A percentile compares a stretch with the other conserved stretches of the same genome.
phyloP scores from a whole-genome alignment of 1,139 yeast genomes.

The Ogataea hybrid region DNA sequence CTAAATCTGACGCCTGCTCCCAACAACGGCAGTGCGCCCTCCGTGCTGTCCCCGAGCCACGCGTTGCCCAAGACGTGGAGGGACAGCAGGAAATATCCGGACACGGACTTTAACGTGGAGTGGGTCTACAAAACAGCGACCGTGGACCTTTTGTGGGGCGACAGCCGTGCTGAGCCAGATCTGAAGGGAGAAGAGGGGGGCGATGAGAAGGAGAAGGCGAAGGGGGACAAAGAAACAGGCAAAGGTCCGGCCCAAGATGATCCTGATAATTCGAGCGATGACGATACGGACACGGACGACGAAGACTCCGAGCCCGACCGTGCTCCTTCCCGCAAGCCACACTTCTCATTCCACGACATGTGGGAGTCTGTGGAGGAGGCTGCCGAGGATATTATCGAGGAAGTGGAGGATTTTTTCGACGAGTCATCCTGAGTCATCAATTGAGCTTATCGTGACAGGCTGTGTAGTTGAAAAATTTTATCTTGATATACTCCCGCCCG shows the following conservation, averaged over 20 bases:
- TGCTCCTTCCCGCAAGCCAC: not conserved
- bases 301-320: conserved; percentile 12
- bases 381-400: conserved; percentile 10
- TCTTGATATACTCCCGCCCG: conserved; percentile 5
- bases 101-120: conserved; percentile 50
- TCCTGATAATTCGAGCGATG: conserved; percentile 6
- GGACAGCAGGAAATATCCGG: conserved; percentile 56
- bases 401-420: conserved; percentile 11
- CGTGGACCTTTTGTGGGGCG: conserved; percentile 47
- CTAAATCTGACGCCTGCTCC: conserved; percentile 54
- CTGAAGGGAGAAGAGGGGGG: conserved; percentile 21
- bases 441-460: not conserved
- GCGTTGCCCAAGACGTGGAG: conserved; percentile 50
- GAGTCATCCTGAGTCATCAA: conserved; percentile 2
- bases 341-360: conserved; percentile 28
- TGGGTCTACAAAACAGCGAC: conserved; percentile 48
- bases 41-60: conserved; percentile 30
- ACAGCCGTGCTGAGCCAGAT: conserved; percentile 17
- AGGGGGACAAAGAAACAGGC: conserved; percentile 17
- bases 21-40: conserved; percentile 53
- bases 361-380: conserved; percentile 29
- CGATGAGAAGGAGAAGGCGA: conserved; percentile 5
- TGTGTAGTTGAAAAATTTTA: conserved; percentile 8
- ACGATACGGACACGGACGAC: conserved; percentile 20
- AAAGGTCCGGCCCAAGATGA: conserved; percentile 9